A percentile compares a stretch with the other conserved stretches of the same genome.
These are phyloP conservation scores for Colletotrichum higginsianum DNA, from an alignment of 2,329 filamentous ascomycete genomes.

Conservation along the genomic window DNA sequence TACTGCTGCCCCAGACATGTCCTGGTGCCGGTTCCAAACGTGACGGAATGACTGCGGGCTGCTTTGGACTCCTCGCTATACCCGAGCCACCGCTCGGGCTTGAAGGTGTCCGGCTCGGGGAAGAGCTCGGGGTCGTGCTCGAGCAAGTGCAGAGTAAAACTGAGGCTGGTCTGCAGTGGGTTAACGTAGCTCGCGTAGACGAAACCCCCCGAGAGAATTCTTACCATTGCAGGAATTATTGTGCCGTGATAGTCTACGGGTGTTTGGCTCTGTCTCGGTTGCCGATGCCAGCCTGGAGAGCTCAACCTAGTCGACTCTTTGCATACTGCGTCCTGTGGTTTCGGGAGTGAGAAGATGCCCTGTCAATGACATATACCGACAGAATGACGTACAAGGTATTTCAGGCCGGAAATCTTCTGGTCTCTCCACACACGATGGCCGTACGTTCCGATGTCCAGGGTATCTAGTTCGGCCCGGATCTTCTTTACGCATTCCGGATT, in stretches of 20 bases:
- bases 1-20: constrained; percentile 44
- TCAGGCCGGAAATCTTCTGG: constrained; percentile 23
- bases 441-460: constrained; percentile 29
- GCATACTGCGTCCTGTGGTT: constrained; percentile 41
- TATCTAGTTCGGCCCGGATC: constrained; percentile 39
- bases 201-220: too few relatives aligned
- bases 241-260: constrained; percentile 19
- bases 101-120: constrained; percentile 37
- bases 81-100: constrained; percentile 42
- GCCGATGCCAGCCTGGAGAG: constrained; percentile 42
- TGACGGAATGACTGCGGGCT: constrained; percentile 7
- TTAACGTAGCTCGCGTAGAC: neutral
- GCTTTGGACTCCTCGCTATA: constrained; percentile 10
- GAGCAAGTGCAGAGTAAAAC: constrained; percentile 40
- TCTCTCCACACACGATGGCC: constrained; percentile 40
- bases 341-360: neutral
- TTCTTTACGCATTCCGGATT: constrained; percentile 35
- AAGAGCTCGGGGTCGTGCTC: constrained; percentile 37
- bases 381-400: constrained; percentile 35
- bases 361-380: too few relatives aligned
- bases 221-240: constrained; percentile 36
- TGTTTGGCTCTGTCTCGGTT: constrained; percentile 36
- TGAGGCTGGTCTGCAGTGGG: constrained; percentile 29
- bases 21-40: constrained; percentile 42
- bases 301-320: constrained; percentile 43